Base-by-base conservation (phyloP, 768 basidiomycete genomes). In the Pleurotus djamor region DNA sequence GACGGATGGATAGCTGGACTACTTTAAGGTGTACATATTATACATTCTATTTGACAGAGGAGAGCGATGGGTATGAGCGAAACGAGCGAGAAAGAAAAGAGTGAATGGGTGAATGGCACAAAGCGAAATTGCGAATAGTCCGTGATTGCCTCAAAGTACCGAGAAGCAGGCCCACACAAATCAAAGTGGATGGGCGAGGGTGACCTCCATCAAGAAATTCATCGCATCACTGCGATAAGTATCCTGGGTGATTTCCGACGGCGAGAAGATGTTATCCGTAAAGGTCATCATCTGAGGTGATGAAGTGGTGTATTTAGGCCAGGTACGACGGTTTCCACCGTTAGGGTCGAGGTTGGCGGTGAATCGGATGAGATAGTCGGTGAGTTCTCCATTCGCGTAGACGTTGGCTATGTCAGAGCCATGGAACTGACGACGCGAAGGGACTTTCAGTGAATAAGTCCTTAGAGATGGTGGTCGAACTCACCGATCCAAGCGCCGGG, bases 281-380 rank as follows among this genome's bases (percentile, higher is more conserved):
- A 82, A 77, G 0, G 75, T 79, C 52, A 79, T 65, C 56, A 80
- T 66, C 47, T 71, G 68, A 10, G 76, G 74, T 12, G 69, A 64
- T 0, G 47, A 59, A 0, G 68, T 61, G 9, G 69, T 72, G 49
- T 82, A 83, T 54, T 71, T 69, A 0, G 83, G 81, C 83, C 81
- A 84, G 14, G 66, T 64, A 17, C 76, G 52, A 28, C 72, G 74
- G 3, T 66, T 67, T 2, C 61, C 52, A 5, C 68, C 73, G 62
- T 85, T 85, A 1, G 77, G 83, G 64, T 83, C 65, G 48, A 79
- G 76, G 7, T 65, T 74, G 48, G 63, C 67, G 10, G 69, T 74
- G 60, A 82, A 82, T 47, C 76, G 73, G 54, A 83, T 73, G 17
- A 83, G 70, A 61, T 79, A 77, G 64, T 81, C 78, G 4, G 77